Percentiles rank a stretch among this genome's conserved stretches.
phyloP scores from a whole-genome alignment of 768 basidiomycete genomes.

The Termitomyces sp. region DNA sequence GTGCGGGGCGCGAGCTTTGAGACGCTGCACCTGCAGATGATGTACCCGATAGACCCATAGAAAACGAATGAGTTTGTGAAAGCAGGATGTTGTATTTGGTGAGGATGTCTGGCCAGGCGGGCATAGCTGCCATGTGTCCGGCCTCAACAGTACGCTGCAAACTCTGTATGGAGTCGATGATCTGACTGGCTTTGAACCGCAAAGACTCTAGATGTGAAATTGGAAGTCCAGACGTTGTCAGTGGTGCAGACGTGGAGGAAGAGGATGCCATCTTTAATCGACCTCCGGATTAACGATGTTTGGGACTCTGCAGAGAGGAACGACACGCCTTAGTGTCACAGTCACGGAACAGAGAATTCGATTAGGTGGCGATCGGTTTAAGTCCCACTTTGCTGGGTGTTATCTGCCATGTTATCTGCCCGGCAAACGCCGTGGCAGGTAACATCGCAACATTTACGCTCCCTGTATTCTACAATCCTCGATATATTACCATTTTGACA shows the following conservation, averaged over 20 bases:
- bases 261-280: background rate
- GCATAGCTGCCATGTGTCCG: slow-evolving; percentile 54
- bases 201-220: slow-evolving; percentile 71
- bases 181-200: slow-evolving; percentile 70
- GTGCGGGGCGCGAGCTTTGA: slow-evolving; percentile 4
- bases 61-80: slow-evolving; percentile 77
- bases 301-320: too few species aligned
- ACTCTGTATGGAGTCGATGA: slow-evolving; percentile 67
- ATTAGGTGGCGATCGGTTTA: too few species aligned
- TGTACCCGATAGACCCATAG: slow-evolving; percentile 33
- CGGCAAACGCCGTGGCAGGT: background rate
- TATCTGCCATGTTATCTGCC: slow-evolving; percentile 1
- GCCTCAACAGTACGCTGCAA: slow-evolving; percentile 61
- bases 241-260: slow-evolving; percentile 1
- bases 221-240: slow-evolving; percentile 19
- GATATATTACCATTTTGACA: too few species aligned
- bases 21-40: slow-evolving; percentile 7
- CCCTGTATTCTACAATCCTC: too few species aligned
- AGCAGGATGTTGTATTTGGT: slow-evolving; percentile 82
- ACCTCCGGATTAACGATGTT: too few species aligned
- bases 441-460: background rate
- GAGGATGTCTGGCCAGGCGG: slow-evolving; percentile 81
- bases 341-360: too few species aligned
- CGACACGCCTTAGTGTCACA: too few species aligned
- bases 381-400: too few species aligned